Conservation (phyloP, 2,329 filamentous ascomycete species). For the Nigrograna mackinnonii region DNA sequence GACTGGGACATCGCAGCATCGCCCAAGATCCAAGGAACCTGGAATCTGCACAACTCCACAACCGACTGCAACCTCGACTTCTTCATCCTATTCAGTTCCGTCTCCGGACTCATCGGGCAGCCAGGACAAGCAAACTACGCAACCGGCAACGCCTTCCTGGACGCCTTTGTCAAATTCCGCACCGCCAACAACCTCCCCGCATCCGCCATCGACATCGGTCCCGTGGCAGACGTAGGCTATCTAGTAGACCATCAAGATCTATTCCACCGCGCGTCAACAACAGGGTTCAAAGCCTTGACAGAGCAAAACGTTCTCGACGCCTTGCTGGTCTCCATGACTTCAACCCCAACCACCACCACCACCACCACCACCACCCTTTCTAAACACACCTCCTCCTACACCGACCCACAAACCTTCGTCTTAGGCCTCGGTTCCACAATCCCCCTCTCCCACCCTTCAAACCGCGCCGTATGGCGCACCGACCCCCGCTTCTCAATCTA, state of each 20-base stretch:
- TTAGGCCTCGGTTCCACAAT: slow-evolving; percentile 19
- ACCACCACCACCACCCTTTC: too few species aligned
- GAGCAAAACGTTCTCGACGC: neutral
- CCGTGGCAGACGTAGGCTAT: slow-evolving; percentile 49
- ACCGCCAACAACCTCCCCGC: slow-evolving; percentile 40
- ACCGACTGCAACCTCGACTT: slow-evolving; percentile 11
- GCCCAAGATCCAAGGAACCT: slow-evolving; percentile 32
- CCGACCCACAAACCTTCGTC: slow-evolving; percentile 5
- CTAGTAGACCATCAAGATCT: slow-evolving; percentile 19
- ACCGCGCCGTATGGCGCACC: slow-evolving; percentile 16
- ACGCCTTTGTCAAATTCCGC: slow-evolving; percentile 40
- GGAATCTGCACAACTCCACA: slow-evolving; percentile 15
- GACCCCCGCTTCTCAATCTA: slow-evolving; percentile 27
- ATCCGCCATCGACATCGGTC: slow-evolving; percentile 42
- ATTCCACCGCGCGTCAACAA: neutral
- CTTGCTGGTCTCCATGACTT: neutral
- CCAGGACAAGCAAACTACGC: slow-evolving; percentile 15
- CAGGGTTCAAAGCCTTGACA: neutral
- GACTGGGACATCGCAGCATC: slow-evolving; percentile 1
- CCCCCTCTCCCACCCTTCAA: slow-evolving; percentile 19
- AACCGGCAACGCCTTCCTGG: slow-evolving; percentile 40
- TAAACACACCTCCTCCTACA: too few species aligned
- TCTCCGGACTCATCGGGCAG: slow-evolving; percentile 7
- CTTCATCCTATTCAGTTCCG: slow-evolving; percentile 16
- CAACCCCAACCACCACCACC: too few species aligned